A percentile compares a stretch with the other conserved stretches of the same genome.
These are phyloP conservation scores for Neltuma alba DNA, from an alignment of 306 rosid genomes.

Conservation along the genomic window DNA sequence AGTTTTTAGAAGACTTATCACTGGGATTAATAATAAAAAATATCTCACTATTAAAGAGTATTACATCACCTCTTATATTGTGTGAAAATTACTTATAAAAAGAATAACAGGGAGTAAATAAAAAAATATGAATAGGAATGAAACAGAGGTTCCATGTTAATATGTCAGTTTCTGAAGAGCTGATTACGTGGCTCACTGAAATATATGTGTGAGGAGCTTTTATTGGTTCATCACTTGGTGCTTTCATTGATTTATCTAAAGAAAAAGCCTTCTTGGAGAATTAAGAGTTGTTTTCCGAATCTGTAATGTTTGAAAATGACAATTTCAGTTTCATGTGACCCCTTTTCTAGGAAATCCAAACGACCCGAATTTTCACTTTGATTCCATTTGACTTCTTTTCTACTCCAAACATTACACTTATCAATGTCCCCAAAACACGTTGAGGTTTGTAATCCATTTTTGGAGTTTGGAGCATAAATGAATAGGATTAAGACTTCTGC, in stretches of 20 bases:
- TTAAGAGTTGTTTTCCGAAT: not conserved
- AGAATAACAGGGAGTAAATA: too few relatives aligned
- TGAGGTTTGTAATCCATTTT: too few relatives aligned
- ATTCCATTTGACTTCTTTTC: not conserved
- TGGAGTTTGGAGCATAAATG: not conserved
- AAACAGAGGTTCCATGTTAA: not conserved
- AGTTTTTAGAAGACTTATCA: too few relatives aligned
- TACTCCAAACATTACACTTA: too few relatives aligned
- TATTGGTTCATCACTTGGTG: not conserved
- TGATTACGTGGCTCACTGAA: too few relatives aligned
- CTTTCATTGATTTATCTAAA: not conserved
- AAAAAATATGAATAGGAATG: too few relatives aligned
- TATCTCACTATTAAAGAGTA: too few relatives aligned
- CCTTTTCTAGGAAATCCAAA: not conserved
- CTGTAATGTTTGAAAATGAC: constrained; percentile 29
- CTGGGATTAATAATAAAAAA: too few relatives aligned
- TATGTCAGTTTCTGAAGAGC: not conserved
- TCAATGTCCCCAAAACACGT: not conserved
- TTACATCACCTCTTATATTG: too few relatives aligned
- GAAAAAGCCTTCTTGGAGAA: not conserved
- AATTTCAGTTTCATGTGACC: not conserved
- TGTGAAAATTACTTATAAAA: too few relatives aligned
- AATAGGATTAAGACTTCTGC: too few relatives aligned
- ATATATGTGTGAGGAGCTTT: not conserved
- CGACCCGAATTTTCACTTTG: not conserved